These are phyloP conservation scores for Aureobasidium lini DNA, from an alignment of 2,329 filamentous ascomycete genomes.

Conservation along the genomic window DNA sequence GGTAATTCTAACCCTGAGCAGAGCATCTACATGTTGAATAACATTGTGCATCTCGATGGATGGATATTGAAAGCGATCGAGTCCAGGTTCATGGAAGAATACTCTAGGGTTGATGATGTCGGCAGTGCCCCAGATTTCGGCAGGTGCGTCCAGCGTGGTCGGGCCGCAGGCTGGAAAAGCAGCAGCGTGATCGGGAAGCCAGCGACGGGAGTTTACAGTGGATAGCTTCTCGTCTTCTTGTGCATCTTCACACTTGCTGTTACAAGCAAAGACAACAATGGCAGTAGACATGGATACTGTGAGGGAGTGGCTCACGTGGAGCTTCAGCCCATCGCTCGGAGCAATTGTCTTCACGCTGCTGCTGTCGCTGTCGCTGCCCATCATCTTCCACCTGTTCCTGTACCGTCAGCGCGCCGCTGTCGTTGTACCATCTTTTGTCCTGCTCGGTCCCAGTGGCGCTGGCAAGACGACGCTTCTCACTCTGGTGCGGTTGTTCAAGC, in stretches of 20 bases:
- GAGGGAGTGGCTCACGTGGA: constrained; percentile 37
- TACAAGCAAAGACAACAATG: neutral
- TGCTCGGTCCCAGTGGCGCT: constrained; percentile 70
- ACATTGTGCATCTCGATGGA: too few relatives aligned
- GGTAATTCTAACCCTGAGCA: too few relatives aligned
- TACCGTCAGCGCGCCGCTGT: constrained; percentile 60
- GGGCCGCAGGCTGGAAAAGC: constrained; percentile 1
- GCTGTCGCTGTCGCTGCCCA: constrained; percentile 64
- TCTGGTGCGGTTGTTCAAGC: constrained; percentile 44
- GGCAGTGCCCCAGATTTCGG: constrained; percentile 5
- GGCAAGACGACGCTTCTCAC: constrained; percentile 89
- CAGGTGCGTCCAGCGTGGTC: neutral
- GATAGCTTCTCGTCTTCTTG: neutral
- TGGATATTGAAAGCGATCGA: neutral
- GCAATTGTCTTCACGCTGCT: constrained; percentile 60
- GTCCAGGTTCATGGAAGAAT: neutral
- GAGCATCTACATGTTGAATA: too few relatives aligned
- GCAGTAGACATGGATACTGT: constrained; percentile 2
- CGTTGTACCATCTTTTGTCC: constrained; percentile 66
- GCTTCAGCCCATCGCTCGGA: constrained; percentile 37
- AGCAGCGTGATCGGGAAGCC: neutral
- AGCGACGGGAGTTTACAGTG: too few relatives aligned
- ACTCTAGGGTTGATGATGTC: neutral
- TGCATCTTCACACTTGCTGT: neutral
- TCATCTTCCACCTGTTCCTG: constrained; percentile 70